phyloP scores from a whole-genome alignment of 495 filamentous ascomycete species.

The Aspergillus olivimuriae region DNA sequence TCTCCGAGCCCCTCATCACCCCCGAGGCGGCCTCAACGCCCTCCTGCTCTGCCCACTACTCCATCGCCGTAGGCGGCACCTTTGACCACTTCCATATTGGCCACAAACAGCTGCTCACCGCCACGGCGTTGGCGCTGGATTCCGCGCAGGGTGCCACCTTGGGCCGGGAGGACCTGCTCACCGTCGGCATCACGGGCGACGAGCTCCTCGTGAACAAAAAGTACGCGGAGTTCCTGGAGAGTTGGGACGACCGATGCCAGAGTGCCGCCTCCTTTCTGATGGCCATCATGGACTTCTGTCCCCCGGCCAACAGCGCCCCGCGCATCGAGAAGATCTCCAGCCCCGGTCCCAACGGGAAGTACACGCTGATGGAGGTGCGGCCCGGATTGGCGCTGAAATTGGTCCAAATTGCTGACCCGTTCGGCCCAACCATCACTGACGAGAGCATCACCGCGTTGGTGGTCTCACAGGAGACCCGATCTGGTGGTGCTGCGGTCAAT shows the following conservation, averaged over 20 bases:
- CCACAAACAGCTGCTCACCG: conserved; percentile 91
- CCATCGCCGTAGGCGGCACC: conserved; percentile 83
- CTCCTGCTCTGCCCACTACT: conserved; percentile 39
- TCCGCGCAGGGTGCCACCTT: conserved; percentile 22
- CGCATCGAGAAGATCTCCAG: conserved; percentile 26
- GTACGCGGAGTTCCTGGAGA: conserved; percentile 69
- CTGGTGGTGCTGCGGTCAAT: conserved; percentile 81
- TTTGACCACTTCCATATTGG: conserved; percentile 95
- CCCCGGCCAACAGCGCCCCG: conserved; percentile 19
- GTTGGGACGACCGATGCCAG: conserved; percentile 66
- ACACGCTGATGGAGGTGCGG: conserved; percentile 40
- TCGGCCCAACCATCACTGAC: conserved; percentile 86
- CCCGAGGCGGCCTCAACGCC: conserved; percentile 16
- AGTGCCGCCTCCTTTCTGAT: conserved; percentile 65
- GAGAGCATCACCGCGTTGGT: conserved; percentile 72
- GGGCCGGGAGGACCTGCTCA: conserved; percentile 45
- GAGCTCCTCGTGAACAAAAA: conserved; percentile 82
- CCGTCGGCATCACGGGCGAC: conserved; percentile 84
- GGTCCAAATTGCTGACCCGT: conserved; percentile 81
- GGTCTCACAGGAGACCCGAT: conserved; percentile 82
- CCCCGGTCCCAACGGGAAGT: conserved; percentile 45
- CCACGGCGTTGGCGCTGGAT: conserved; percentile 65
- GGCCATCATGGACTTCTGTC: conserved; percentile 57
- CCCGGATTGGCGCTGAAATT: conserved; percentile 55
- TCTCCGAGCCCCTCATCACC: conserved; percentile 15